A percentile compares a stretch with the other conserved stretches of the same genome.
phyloP scores from a whole-genome alignment of 495 filamentous ascomycete species.

The Lindgomyces ingoldianus region DNA sequence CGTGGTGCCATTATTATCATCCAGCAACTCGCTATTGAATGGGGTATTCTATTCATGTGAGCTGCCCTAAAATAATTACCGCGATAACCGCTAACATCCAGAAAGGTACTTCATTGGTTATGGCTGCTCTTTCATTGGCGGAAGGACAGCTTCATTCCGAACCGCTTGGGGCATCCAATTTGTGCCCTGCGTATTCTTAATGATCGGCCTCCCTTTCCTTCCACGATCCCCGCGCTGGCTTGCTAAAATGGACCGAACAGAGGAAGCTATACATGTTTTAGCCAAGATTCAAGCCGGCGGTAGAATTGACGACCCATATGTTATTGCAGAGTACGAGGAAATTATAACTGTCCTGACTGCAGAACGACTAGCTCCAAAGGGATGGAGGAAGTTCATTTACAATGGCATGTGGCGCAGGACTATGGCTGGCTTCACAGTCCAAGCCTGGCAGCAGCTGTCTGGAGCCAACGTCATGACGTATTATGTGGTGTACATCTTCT shows the following conservation, averaged over 20 bases:
- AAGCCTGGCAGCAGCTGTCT: conserved; percentile 70
- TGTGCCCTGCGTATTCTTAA: conserved; percentile 63
- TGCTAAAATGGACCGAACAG: conserved; percentile 64
- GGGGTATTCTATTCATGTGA: conserved; percentile 55
- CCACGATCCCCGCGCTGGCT: conserved; percentile 74
- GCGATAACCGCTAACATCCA: conserved; percentile 51
- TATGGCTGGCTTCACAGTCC: conserved; percentile 66
- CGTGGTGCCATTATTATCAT: conserved; percentile 71
- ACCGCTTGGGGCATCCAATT: conserved; percentile 75
- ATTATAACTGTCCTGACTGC: conserved; percentile 63
- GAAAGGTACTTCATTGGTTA: conserved; percentile 61
- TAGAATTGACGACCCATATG: conserved; percentile 63
- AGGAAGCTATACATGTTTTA: conserved; percentile 68
- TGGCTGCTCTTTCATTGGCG: conserved; percentile 62
- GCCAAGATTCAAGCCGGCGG: conserved; percentile 69
- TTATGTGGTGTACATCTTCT: conserved; percentile 61
- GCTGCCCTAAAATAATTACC: conserved; percentile 15
- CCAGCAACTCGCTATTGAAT: conserved; percentile 76
- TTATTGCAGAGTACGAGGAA: conserved; percentile 73
- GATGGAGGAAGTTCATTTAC: conserved; percentile 61
- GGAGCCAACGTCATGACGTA: conserved; percentile 53
- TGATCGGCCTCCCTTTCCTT: conserved; percentile 67
- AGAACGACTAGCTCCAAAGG: conserved; percentile 53
- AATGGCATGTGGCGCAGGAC: conserved; percentile 74
- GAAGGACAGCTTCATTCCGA: conserved; percentile 62